Base-by-base conservation (phyloP, 305 asterid genomes). In the Fraxinus sp. region DNA sequence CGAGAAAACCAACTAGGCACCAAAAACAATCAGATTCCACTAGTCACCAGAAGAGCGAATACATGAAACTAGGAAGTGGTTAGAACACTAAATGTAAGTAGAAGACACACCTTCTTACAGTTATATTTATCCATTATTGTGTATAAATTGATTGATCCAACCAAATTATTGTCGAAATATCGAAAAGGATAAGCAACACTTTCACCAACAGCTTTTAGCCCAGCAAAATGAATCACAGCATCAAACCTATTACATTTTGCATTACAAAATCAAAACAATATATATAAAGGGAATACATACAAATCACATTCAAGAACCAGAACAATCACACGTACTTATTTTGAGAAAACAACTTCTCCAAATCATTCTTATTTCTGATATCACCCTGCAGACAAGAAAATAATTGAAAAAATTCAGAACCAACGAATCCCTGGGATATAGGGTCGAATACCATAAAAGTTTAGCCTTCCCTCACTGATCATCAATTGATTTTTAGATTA, bases 181-280 rank as follows among this genome's bases (percentile, higher is more conserved):
- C 92, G 89, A 84, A 92, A 86, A 46, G 99, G 99, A 86, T 89
- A 68, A 36, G 91, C 94, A 72, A 95, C 97, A 88, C 99, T 95
- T 88, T 95, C 99, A 28, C 95, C 99, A 78, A 95, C 99, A 81
- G 98, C 98, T 88, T 95, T 95, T 64, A 91, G 97, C 78, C 97
- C 99, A 68, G 99, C 99, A 88, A 95, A 95, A 88, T 95, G 99
- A 30, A 95, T 85, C 64, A 95, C 98, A 57, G 97, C 99, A 82
- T 86, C 93, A 90, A 93, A 90, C 90, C 99, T 95, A 33, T 35
- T 11, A 16, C 57, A 79, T 13, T 18, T 18, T 30, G 75, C 9
- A 37, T 44, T 35, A 76, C 10, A 35, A 49, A 62, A 77, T 32
- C 78, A 75, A 4, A 55, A n/a, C 18, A 26, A 72, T 39, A 44